Conservation (phyloP, 169 alveolate species). For the Sarcocystis neurona region DNA sequence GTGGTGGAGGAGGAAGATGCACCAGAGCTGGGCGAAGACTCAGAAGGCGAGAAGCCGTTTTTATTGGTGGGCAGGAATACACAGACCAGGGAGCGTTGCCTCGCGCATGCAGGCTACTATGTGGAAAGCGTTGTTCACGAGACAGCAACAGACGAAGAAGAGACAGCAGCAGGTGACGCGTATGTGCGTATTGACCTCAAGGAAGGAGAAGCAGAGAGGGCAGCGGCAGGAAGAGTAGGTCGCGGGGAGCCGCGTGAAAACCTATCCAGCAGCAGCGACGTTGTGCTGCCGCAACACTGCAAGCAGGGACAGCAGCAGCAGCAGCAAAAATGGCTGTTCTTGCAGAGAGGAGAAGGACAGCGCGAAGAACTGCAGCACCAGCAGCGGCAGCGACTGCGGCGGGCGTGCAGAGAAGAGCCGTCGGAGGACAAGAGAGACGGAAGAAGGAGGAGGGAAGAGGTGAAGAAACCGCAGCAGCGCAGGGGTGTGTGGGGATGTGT, state of each 20-base stretch:
- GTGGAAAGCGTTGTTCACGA: neutral
- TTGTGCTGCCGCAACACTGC: no score
- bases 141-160: neutral
- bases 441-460: neutral
- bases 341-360: no score
- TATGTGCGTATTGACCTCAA: no score
- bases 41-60: neutral
- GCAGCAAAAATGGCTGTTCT: no score
- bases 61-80: no score
- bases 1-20: neutral
- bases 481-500: neutral
- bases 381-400: no score
- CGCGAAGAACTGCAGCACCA: no score
- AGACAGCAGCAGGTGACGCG: neutral
- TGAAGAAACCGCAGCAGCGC: neutral
- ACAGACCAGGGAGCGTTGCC: neutral
- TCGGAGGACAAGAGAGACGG: neutral
- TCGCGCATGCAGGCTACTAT: neutral
- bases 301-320: no score
- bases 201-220: no score
- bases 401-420: neutral
- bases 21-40: neutral
- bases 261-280: no score
- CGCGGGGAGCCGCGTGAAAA: no score
- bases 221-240: no score